Base-by-base conservation (phyloP, 1,284 basidiomycete genomes). In the Trichosporon faecale region DNA sequence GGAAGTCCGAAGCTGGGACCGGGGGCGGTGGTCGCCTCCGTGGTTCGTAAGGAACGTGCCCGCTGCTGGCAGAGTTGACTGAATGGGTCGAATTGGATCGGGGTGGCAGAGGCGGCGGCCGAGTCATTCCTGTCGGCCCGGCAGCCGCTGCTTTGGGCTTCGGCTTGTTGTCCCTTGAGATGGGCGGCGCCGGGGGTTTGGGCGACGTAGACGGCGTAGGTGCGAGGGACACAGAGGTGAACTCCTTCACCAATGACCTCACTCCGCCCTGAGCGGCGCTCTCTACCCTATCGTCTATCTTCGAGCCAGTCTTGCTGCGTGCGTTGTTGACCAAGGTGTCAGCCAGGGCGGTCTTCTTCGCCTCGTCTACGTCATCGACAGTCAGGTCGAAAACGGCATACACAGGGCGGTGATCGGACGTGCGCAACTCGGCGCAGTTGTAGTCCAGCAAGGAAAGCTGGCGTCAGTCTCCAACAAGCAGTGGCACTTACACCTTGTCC, bases 351-450 rank as follows among this genome's bases (percentile, higher is more conserved):
- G 88, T 87, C 67, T 90, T 89, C 81, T 92, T 95, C 6, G 84
- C 86, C 25, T 88, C 83, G 79, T 99, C 94, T 46, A 98, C 87
- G 29, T 91, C 87, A 63, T 91, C 88, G 31, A 96, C 89, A 66
- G 90, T 88, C 0, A 90, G 89, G 65, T 88, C 86, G 83, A 98
- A 94, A 5, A 92, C 83, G 1, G 90, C 93, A 76, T 92, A 96
- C 0, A 99, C 95, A 77, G 97, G 97, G 76, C 92, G 89, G 81
- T 99, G 97, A 84, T 99, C 97, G 11, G 95, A 98, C 1, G 91
- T 89, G 77, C 86, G 88, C 72, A 99, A 85, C 75, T 96, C 92
- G 21, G 93, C 91, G 69, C 94, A 80, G 33, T 79, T 72, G 73
- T 88, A 88, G 2, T 76, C 75, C 40, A 79, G 75, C 31, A 80